Evolutionary conservation across 495 filamentous ascomycete genomes (phyloP), one percentile per base, ranked within the genome.

Genomic region (Tuber aestivum): DNA sequence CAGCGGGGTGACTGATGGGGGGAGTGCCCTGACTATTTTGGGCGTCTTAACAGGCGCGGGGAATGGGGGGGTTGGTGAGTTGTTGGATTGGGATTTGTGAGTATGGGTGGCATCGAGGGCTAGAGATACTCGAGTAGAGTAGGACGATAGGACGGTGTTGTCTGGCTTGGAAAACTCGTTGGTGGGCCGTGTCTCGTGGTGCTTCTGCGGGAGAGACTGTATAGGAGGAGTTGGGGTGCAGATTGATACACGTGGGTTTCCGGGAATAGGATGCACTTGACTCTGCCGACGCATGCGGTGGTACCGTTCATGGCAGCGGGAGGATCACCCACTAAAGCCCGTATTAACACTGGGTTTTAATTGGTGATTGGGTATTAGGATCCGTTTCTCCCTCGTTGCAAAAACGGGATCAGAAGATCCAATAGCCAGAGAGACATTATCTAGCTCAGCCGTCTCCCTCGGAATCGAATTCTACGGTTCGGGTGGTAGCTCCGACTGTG

Each of bases 101-200:
- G 79, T 2, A 75, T 78, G 32, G 80, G 71, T 21, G 79, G 77
- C 56, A 76, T 78, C 18, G 73, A 76, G 40, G 44, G 82, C 80
- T n/a, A 75, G 80, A n/a, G 79, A 79, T n/a, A n/a, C n/a, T n/a
- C n/a, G n/a, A n/a, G n/a, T 41, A 82, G 73, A 4, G 80, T 79
- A 9, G 80, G 80, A 9, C 75, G 69, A 70, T 77, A 82, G 9
- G 56, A 70, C 10, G 70, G 40, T 7, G 76, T 69, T 20, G 80
- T 38, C 76, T 75, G 45, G 75, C 61, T 21, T 80, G 65, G 44
- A 75, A 82, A 45, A 82, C 72, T 21, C 76, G 44, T 23, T 78
- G 72, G 41, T 75, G 71, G 37, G 50, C 56, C 23, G 69, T 40
- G 48, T 73, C 81, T 73, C 75, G 72, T 42, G 75, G 74, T 45